Evolutionary conservation across 352 stramenopile genomes (phyloP).

Genomic region (Phytophthora uliginosa): DNA sequence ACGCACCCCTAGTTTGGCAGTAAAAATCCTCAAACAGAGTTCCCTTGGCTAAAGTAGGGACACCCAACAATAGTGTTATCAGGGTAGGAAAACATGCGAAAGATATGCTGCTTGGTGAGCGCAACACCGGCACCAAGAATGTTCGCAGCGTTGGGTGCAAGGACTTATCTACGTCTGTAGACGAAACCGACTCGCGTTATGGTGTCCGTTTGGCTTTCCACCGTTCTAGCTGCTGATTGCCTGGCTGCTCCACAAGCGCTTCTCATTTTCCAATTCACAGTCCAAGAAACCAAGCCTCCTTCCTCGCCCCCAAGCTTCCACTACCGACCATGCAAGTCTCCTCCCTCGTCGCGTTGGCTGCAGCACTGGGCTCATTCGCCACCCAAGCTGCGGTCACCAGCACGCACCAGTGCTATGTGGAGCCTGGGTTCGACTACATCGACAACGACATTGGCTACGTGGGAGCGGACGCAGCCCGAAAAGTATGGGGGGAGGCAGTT

Average conservation of each 20-base stretch:
- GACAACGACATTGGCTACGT: conserved; percentile 35
- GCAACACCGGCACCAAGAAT: background rate
- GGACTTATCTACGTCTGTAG: background rate
- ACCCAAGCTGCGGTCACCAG: conserved; percentile 24
- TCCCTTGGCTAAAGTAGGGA: too few relatives aligned
- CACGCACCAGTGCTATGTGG: conserved; percentile 30
- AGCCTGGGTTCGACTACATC: conserved; percentile 40
- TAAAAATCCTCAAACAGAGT: too few relatives aligned
- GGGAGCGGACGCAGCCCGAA: too few relatives aligned
- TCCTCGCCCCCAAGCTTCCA: background rate
- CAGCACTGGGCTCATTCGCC: background rate
- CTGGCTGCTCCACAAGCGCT: background rate
- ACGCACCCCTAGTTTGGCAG: too few relatives aligned
- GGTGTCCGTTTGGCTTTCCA: conserved; percentile 8
- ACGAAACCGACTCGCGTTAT: background rate
- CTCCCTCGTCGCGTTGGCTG: conserved; percentile 2
- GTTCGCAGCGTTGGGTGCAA: background rate
- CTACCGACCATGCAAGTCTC: conserved; percentile 7
- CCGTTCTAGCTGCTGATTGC: background rate
- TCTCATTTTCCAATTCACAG: conserved; percentile 12
- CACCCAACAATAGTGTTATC: too few relatives aligned
- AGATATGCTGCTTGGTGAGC: background rate
- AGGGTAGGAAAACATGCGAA: background rate
- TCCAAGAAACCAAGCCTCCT: background rate
- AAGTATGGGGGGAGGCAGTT: too few relatives aligned